Percentiles rank a stretch among this genome's conserved stretches.
Conservation (phyloP, 1,139 yeast species). For the Saccharomyces hybrid region DNA sequence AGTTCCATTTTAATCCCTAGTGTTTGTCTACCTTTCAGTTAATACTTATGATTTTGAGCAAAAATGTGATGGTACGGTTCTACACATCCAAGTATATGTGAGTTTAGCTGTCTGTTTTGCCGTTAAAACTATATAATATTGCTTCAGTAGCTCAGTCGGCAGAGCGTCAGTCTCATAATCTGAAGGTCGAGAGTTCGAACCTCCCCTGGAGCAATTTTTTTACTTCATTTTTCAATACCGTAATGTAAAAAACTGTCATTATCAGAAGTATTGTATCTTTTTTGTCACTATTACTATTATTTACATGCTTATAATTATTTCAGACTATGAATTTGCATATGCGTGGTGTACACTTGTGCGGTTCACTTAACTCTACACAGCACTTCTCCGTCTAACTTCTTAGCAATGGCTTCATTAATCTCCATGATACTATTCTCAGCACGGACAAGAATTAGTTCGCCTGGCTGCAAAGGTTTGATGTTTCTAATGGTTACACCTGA, state of each 20-base stretch:
- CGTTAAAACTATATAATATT: background rate
- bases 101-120: too few relatives aligned
- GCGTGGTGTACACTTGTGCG: background rate
- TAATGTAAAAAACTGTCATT: background rate
- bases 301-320: background rate
- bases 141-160: constrained; percentile 40
- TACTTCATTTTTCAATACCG: background rate
- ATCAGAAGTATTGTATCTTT: background rate
- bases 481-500: constrained; percentile 69
- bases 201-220: constrained; percentile 44
- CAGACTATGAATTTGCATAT: background rate
- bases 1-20: too few relatives aligned
- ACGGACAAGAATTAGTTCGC: constrained; percentile 73
- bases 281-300: background rate
- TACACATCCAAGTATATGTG: too few relatives aligned
- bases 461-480: constrained; percentile 78
- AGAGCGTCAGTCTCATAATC: constrained; percentile 41
- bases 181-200: constrained; percentile 41
- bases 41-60: too few relatives aligned
- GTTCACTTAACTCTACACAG: constrained; percentile 59
- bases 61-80: too few relatives aligned
- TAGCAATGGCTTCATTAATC: constrained; percentile 76
- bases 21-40: too few relatives aligned
- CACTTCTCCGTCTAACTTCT: constrained; percentile 66
- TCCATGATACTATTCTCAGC: constrained; percentile 53